Conservation (phyloP, 805 yeast species). For the Lachancea fermentati region DNA sequence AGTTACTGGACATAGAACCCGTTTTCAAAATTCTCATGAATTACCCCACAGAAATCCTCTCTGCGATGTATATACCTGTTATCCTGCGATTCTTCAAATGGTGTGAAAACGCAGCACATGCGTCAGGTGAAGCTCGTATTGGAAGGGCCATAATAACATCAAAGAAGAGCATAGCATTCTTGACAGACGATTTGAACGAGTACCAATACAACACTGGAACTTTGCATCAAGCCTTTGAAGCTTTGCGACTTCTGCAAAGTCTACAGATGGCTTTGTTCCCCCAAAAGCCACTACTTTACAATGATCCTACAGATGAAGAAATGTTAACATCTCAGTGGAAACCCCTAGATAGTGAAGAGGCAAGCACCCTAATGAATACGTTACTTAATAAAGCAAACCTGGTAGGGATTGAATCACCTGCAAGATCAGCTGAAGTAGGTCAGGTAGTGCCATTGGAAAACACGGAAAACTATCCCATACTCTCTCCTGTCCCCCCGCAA, state of each 20-base stretch:
- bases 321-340: constrained; percentile 4
- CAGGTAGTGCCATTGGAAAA: background rate
- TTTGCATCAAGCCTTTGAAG: constrained; percentile 6
- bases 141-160: constrained; percentile 7
- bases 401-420: background rate
- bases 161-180: constrained; percentile 5
- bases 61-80: constrained; percentile 9
- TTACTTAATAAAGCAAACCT: background rate
- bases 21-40: constrained; percentile 6
- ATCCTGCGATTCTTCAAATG: constrained; percentile 11
- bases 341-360: constrained; percentile 5
- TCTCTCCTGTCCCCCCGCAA: background rate
- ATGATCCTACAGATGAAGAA: constrained; percentile 6
- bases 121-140: background rate
- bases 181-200: constrained; percentile 5
- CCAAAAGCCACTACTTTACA: constrained; percentile 5
- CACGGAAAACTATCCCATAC: background rate
- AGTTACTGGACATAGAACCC: constrained; percentile 1
- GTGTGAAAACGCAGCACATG: constrained; percentile 3
- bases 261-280: constrained; percentile 7
- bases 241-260: constrained; percentile 6
- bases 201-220: constrained; percentile 7
- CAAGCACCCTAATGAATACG: background rate
- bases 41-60: constrained; percentile 6
- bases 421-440: background rate